Evolutionary conservation across 2,329 filamentous ascomycete species (phyloP), one percentile per base, ranked within the genome.

Genomic region (Neofusicoccum sp.): DNA sequence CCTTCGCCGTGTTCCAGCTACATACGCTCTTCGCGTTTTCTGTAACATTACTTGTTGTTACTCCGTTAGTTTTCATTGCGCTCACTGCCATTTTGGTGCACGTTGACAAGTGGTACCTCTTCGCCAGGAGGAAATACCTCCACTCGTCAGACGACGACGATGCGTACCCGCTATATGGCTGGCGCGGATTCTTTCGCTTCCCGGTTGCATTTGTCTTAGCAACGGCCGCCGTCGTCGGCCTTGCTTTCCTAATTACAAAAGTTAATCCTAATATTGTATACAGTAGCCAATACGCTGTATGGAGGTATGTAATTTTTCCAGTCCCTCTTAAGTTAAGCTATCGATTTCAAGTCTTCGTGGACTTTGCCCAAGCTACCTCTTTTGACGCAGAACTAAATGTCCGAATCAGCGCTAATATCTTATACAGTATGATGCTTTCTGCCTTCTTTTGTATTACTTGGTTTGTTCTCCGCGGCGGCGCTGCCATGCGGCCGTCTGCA

Each of bases 231-330:
- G 85, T 89, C 0, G 73, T 96, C 26, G 90, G 85, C 0, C 80
- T 91, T 16, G 89, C 90, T 1, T 89, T 89, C 66, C 75, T 98
- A 56, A 69, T 96, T 43, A 84, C 85, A 38, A 96, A 95, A 73
- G 78, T 93, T 70, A 98, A 98, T 70, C 92, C 93, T 1, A 84
- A 91, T 68, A 91, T 98, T 67, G 80, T 95, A n/a, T 95, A 97
- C 77, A 93, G 91, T 75, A 96, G 89, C 68, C 83, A 87, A 49
- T 98, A 95, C 72, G 82, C 90, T 4, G 89, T 97, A 69, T 96
- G 92, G 91, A 75, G 73, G 73, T 77, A 69, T 16, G 51, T 54
- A 16, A 38, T 40, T 8, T 36, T 43, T 24, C 40, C 11, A 8
- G 14, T 20, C 38, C 5, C 8, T 4, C 12, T 36, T 49, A 20